These are phyloP conservation scores for Sugiyamaella valdiviana DNA, from an alignment of 805 yeast genomes.

Conservation along the genomic window DNA sequence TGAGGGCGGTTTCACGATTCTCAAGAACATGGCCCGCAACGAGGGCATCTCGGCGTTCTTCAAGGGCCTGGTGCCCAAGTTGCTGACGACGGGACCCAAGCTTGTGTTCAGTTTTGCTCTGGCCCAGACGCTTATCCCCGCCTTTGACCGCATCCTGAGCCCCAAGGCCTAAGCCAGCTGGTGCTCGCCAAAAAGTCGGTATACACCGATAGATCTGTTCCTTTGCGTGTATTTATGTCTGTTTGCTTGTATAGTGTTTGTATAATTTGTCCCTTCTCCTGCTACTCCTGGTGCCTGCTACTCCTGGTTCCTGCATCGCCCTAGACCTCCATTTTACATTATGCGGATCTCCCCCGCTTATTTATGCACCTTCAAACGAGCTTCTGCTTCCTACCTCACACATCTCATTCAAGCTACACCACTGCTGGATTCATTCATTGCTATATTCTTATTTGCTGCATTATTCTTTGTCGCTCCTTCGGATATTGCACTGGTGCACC, in stretches of 20 bases:
- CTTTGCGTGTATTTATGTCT: neutral
- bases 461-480: too few relatives aligned
- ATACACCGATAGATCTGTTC: neutral
- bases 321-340: neutral
- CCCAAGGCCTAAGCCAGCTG: slow-evolving; percentile 34
- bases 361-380: neutral
- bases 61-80: slow-evolving; percentile 94
- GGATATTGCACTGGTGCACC: too few relatives aligned
- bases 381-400: too few relatives aligned
- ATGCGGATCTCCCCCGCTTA: neutral
- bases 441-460: too few relatives aligned
- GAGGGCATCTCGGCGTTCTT: slow-evolving; percentile 89
- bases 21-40: slow-evolving; percentile 85
- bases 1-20: slow-evolving; percentile 85
- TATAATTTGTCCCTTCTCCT: too few relatives aligned
- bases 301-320: too few relatives aligned
- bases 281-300: too few relatives aligned
- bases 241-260: neutral
- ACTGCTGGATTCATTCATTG: too few relatives aligned
- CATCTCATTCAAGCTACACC: too few relatives aligned
- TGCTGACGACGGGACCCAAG: slow-evolving; percentile 96
- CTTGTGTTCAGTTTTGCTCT: slow-evolving; percentile 95
- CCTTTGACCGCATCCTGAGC: slow-evolving; percentile 57
- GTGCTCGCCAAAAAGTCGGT: neutral
- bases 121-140: slow-evolving; percentile 96